Evolutionary conservation across 1,284 basidiomycete genomes (phyloP).

Genomic region (Ganoderma resinaceum): DNA sequence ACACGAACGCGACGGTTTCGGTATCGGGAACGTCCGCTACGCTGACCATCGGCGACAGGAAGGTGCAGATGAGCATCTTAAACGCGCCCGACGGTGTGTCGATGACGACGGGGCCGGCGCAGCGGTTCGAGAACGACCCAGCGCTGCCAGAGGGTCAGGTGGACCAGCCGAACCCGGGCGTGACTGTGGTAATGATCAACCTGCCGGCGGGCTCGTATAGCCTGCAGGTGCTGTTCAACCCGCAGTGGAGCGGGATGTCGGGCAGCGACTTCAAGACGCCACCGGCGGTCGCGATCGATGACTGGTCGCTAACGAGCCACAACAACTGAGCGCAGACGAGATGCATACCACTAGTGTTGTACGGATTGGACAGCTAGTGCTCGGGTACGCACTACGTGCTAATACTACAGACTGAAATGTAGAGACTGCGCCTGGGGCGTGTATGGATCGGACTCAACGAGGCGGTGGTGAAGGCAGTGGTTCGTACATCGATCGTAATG

Average conservation of each 20-base stretch:
- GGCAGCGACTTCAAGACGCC: slow-evolving; percentile 71
- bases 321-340: slow-evolving; percentile 46
- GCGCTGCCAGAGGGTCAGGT: slow-evolving; percentile 57
- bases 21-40: slow-evolving; percentile 66
- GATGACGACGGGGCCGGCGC: slow-evolving; percentile 56
- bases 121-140: slow-evolving; percentile 67
- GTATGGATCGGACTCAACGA: background rate
- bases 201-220: slow-evolving; percentile 75
- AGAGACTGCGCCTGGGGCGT: slow-evolving; percentile 6
- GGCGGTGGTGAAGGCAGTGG: background rate
- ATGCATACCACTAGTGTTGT: slow-evolving; percentile 4
- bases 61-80: slow-evolving; percentile 56
- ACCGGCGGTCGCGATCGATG: slow-evolving; percentile 66
- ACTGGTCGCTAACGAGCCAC: slow-evolving; percentile 81
- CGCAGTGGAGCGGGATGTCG: slow-evolving; percentile 77
- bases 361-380: slow-evolving; percentile 2
- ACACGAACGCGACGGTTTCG: slow-evolving; percentile 84
- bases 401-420: background rate
- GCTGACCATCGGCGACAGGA: slow-evolving; percentile 66
- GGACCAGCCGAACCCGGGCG: slow-evolving; percentile 82
- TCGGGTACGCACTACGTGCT: background rate
- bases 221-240: slow-evolving; percentile 85
- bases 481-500: background rate
- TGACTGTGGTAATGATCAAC: slow-evolving; percentile 82
- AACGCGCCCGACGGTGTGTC: slow-evolving; percentile 65